These are phyloP conservation scores for Capsicum rhomboideum DNA, from an alignment of 257 asterid species.

Conservation along the genomic window DNA sequence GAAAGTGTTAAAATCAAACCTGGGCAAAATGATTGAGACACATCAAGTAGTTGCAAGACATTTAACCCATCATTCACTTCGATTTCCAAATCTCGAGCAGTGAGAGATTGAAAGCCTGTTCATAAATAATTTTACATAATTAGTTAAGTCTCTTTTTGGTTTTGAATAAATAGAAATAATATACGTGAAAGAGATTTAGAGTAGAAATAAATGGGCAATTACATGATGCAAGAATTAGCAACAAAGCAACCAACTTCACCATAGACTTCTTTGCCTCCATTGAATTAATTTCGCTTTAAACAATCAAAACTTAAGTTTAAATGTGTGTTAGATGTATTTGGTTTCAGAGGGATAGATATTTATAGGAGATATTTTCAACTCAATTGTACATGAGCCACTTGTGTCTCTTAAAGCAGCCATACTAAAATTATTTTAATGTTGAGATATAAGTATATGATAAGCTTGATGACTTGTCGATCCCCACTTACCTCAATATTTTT, in stretches of 20 bases:
- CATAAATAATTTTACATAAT: background rate
- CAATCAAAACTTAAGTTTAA: background rate
- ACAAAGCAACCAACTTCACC: background rate
- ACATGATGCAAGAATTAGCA: background rate
- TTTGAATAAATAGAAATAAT: background rate
- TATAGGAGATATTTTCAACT: background rate
- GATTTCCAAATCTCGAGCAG: background rate
- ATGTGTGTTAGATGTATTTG: background rate
- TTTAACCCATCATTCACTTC: background rate
- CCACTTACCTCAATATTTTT: background rate
- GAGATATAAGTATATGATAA: background rate
- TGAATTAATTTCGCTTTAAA: background rate
- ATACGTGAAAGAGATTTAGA: background rate
- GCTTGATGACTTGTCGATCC: background rate
- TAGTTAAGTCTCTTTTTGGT: background rate
- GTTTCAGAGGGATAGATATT: background rate
- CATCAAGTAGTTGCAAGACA: background rate
- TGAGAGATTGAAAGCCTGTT: background rate
- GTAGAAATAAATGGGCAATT: background rate
- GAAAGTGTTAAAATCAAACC: background rate
- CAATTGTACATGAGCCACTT: background rate
- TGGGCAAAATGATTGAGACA: background rate
- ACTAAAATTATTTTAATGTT: background rate
- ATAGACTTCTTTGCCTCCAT: background rate
- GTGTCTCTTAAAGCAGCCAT: background rate